Evolutionary conservation across 2,329 filamentous ascomycete genomes (phyloP).

Genomic region (Fusarium foetens): DNA sequence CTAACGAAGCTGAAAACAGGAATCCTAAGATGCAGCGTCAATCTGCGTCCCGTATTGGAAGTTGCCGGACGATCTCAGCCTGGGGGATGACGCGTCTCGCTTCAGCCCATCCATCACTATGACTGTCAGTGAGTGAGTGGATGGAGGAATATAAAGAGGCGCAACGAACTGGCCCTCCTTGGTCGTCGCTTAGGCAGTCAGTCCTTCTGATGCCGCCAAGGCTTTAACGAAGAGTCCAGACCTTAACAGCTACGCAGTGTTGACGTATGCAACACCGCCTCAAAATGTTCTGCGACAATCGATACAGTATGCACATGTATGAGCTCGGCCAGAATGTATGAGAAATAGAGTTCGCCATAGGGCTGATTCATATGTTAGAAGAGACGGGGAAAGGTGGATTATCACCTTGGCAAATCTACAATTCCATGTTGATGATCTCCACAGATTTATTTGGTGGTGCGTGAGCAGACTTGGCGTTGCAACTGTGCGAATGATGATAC

Average conservation of each 20-base stretch:
- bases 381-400: not conserved
- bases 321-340: fast-evolving
- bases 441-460: not conserved
- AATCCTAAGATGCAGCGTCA: not conserved
- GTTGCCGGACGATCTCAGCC: not conserved
- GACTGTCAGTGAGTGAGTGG: not conserved
- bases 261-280: not conserved
- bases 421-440: conserved; percentile 3
- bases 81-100: not conserved
- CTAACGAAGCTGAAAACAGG: too few relatives aligned
- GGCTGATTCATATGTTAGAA: not conserved
- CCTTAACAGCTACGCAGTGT: not conserved
- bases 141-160: not conserved
- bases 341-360: not conserved
- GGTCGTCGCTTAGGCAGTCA: not conserved
- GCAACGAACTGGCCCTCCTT: not conserved
- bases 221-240: not conserved
- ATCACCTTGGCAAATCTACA: not conserved
- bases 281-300: not conserved
- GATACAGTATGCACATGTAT: not conserved
- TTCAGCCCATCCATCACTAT: not conserved
- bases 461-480: not conserved
- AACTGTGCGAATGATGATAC: not conserved
- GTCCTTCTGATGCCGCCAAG: not conserved
- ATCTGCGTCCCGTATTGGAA: not conserved